A percentile compares a stretch with the other conserved stretches of the same genome.
Evolutionary conservation across 257 asterid species (phyloP).

Genomic region (Salvia miltiorrhiza): DNA sequence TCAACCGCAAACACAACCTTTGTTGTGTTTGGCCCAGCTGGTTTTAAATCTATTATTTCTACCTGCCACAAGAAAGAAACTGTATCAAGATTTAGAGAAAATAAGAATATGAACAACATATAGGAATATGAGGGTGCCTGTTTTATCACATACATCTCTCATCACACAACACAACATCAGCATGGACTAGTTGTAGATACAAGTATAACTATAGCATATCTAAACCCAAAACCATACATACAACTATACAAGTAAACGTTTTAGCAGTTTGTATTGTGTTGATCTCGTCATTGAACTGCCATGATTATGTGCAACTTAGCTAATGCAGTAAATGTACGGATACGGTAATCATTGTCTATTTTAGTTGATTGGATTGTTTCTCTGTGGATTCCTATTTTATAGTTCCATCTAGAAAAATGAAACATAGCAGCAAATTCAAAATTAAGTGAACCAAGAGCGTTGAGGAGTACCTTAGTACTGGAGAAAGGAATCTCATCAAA

Average conservation of each 20-base stretch:
- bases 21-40: slow-evolving; percentile 53
- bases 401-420: background rate
- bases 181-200: background rate
- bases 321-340: background rate
- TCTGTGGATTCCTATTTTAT: background rate
- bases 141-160: background rate
- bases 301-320: background rate
- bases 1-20: slow-evolving; percentile 71
- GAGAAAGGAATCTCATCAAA: slow-evolving; percentile 77
- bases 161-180: background rate
- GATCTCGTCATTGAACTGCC: too few species aligned
- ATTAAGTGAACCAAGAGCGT: slow-evolving; percentile 14
- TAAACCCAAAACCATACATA: too few species aligned
- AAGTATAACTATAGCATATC: too few species aligned
- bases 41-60: slow-evolving; percentile 43
- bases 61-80: slow-evolving; percentile 44
- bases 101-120: background rate
- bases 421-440: slow-evolving; percentile 4
- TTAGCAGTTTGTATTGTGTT: too few species aligned
- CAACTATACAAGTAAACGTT: background rate
- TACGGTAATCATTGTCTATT: background rate
- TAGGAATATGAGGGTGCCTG: background rate
- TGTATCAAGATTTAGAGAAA: background rate
- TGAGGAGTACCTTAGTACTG: slow-evolving; percentile 59
- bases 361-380: background rate